Evolutionary conservation across 768 basidiomycete genomes (phyloP), one percentile per base, ranked within the genome.

Genomic region (Tylopilus vinaceipallidus): DNA sequence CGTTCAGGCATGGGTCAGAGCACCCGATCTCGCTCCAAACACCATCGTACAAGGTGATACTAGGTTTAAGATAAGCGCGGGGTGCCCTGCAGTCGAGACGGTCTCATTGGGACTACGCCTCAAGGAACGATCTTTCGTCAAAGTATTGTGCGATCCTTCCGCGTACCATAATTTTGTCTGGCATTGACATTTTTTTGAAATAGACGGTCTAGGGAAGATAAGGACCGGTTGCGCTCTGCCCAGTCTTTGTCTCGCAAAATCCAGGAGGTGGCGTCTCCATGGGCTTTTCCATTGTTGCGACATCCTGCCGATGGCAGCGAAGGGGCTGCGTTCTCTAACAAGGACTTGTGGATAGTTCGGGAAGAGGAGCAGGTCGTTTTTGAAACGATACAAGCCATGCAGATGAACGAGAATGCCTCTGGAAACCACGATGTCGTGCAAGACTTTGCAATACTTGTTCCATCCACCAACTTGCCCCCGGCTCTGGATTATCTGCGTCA

Each of bases 391-490:
- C 41, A 55, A 17, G n/a, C n/a, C n/a, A 36, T 55, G n/a, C 17
- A n/a, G 7, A 14, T 46, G 2, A 36, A 9, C 2, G 30, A 32
- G 19, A 39, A 17, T 19, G 13, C 38, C 24, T 24, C n/a, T 41
- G 7, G 17, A 42, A 29, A 20, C 27, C 42, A 27, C 16, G 42
- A 49, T 11, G 24, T 49, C 26, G 19, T 51, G 6, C 54, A 51
- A 41, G 45, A 48, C 6, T 61, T 63, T 42, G 20, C 35, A 13
- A 19, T 63, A 17, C 47, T 60, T 3, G 52, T 63, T 24, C 61
- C 56, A 3, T 54, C 54, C 22, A 63, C 61, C 10, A 63, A 60
- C 33, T 54, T 58, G 16, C 61, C 61, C 17, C 55, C 51, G 2
- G 48, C 42, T 2, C 16, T 54, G 23, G 49, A 63, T 11, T 13